These are phyloP conservation scores for Moesziomyces globuligerus DNA, from an alignment of 1,284 basidiomycete genomes.

Conservation along the genomic window DNA sequence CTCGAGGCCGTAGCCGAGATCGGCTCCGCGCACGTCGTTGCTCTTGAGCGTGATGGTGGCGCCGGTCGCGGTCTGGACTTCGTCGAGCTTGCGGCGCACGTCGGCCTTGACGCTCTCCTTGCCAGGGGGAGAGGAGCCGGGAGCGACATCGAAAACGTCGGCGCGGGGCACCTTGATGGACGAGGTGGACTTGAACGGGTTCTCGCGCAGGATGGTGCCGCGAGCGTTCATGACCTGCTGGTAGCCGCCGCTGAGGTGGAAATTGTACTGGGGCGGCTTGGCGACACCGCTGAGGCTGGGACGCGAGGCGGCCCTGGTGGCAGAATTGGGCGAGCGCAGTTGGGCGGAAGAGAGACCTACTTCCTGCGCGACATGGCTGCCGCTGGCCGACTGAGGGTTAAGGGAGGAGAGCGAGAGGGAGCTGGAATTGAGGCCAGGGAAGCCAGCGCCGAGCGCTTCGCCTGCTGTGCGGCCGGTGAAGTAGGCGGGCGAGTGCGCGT, in stretches of 20 bases:
- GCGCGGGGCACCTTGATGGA: constrained; percentile 89
- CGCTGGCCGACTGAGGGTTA: constrained; percentile 29
- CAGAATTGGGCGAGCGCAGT: constrained; percentile 18
- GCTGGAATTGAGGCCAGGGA: constrained; percentile 45
- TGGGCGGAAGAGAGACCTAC: constrained; percentile 28
- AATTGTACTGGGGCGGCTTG: constrained; percentile 72
- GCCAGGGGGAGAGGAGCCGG: constrained; percentile 27
- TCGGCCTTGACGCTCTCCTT: constrained; percentile 81
- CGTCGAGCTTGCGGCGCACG: constrained; percentile 86
- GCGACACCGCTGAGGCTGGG: constrained; percentile 25
- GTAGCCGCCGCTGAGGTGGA: constrained; percentile 88
- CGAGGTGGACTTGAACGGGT: constrained; percentile 83
- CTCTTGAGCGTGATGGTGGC: constrained; percentile 84
- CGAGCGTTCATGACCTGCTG: constrained; percentile 91
- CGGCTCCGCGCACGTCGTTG: constrained; percentile 52
- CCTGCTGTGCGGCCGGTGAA: constrained; percentile 23
- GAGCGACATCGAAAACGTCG: constrained; percentile 76
- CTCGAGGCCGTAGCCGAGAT: constrained; percentile 77
- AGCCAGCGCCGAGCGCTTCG: constrained; percentile 37
- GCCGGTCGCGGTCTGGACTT: constrained; percentile 86
- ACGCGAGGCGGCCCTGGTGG: constrained; percentile 18
- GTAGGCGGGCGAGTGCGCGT: constrained; percentile 44
- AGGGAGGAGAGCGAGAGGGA: constrained; percentile 48
- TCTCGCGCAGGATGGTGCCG: constrained; percentile 87
- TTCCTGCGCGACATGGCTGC: constrained; percentile 43